Conservation (phyloP, 73 alveolate genomes). For the Paramecium pentaurelia region DNA sequence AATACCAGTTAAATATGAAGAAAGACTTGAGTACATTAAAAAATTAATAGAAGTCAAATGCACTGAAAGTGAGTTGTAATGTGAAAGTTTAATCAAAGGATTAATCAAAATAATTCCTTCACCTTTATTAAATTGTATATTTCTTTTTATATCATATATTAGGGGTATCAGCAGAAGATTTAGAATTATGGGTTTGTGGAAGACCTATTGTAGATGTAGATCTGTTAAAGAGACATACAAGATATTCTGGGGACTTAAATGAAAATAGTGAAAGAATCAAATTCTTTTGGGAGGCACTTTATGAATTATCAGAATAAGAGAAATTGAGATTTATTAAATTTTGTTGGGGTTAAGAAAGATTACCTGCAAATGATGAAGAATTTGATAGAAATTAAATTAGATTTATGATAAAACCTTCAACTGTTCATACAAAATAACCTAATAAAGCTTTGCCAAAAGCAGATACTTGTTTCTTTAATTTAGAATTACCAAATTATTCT, state of each 20-base stretch:
- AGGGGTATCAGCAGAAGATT: constrained; percentile 67
- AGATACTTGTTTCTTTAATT: constrained; percentile 98
- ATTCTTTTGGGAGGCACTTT: constrained; percentile 95
- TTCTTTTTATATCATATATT: constrained; percentile 51
- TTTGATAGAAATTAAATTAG: constrained; percentile 89
- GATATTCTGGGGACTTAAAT: constrained; percentile 86
- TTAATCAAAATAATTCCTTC: constrained; percentile 90
- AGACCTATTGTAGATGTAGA: constrained; percentile 90
- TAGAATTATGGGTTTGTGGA: constrained; percentile 96
- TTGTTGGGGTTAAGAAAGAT: constrained; percentile 98
- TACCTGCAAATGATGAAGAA: constrained; percentile 98
- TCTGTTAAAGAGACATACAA: constrained; percentile 91
- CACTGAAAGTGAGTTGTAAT: constrained; percentile 85
- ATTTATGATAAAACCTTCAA: constrained; percentile 91
- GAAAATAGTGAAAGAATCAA: constrained; percentile 79
- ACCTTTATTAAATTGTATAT: constrained; percentile 84
- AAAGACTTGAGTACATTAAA: constrained; percentile 80
- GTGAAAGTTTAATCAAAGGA: constrained; percentile 88
- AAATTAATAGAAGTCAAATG: constrained; percentile 79
- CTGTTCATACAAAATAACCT: constrained; percentile 76
- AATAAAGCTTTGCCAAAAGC: constrained; percentile 95
- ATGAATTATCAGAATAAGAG: constrained; percentile 89
- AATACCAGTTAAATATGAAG: constrained; percentile 78
- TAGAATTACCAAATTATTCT: constrained; percentile 94
- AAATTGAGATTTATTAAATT: constrained; percentile 91